Evolutionary conservation across 805 yeast genomes (phyloP).

Genomic region (Maudiozyma turicensis): DNA sequence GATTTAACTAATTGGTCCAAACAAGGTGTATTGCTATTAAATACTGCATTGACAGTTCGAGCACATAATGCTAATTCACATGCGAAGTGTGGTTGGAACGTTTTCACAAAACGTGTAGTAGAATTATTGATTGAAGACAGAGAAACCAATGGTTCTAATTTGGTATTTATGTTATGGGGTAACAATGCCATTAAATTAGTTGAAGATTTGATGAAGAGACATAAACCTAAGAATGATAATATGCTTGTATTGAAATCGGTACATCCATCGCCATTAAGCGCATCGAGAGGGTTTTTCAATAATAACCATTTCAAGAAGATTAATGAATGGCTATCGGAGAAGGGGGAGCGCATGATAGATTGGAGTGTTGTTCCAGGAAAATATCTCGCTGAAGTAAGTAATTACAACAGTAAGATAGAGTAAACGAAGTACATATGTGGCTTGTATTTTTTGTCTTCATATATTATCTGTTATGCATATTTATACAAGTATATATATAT

Average conservation of each 20-base stretch:
- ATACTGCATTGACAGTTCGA: constrained; percentile 81
- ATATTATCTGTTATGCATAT: neutral
- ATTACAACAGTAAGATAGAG: constrained; percentile 6
- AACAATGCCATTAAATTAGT: constrained; percentile 60
- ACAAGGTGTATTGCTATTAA: constrained; percentile 79
- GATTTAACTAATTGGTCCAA: constrained; percentile 76
- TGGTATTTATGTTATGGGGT: constrained; percentile 79
- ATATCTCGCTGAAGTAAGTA: constrained; percentile 15
- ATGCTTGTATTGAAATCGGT: constrained; percentile 59
- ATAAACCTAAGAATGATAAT: constrained; percentile 11
- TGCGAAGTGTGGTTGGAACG: constrained; percentile 86
- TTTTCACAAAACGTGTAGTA: constrained; percentile 68
- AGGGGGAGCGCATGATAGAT: constrained; percentile 42
- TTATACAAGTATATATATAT: neutral
- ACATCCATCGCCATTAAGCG: constrained; percentile 94
- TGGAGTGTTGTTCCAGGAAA: constrained; percentile 44
- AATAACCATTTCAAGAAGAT: constrained; percentile 64
- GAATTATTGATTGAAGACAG: constrained; percentile 41
- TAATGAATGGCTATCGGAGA: constrained; percentile 59
- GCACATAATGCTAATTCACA: constrained; percentile 94
- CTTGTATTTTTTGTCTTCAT: neutral
- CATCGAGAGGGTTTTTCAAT: constrained; percentile 71
- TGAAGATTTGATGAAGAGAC: constrained; percentile 26
- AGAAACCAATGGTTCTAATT: constrained; percentile 37
- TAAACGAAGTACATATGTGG: neutral